A percentile compares a stretch with the other conserved stretches of the same genome.
phyloP scores from a whole-genome alignment of 164 flowering plant species.

The grape (Vitis vinifera) region ASM3070453v1 NC_081819.1:13767001-13767500 shows the following conservation, averaged over 20 bases:
- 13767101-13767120: slow-evolving; percentile 54
- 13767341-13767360: slow-evolving; percentile 78
- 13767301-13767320: slow-evolving; percentile 68
- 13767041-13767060: slow-evolving; percentile 90
- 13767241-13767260: slow-evolving; percentile 57
- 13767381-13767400: slow-evolving; percentile 78
- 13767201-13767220: slow-evolving; percentile 62
- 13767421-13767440: slow-evolving; percentile 80
- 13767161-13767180: slow-evolving; percentile 93
- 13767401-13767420: slow-evolving; percentile 67
- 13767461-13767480: slow-evolving; percentile 47
- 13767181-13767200: slow-evolving; percentile 64
- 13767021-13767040: slow-evolving; percentile 46
- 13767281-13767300: slow-evolving; percentile 46
- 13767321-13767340: slow-evolving; percentile 54
- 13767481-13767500: neutral
- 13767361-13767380: slow-evolving; percentile 61
- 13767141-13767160: slow-evolving; percentile 85
- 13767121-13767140: slow-evolving; percentile 66
- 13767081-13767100: slow-evolving; percentile 69
- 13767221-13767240: slow-evolving; percentile 53
- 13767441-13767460: slow-evolving; percentile 58
- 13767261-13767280: slow-evolving; percentile 42
- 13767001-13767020: slow-evolving; percentile 62
- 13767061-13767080: slow-evolving; percentile 63